Conservation (phyloP, 1,284 basidiomycete species). For the Rhodotorula glutinis region DNA sequence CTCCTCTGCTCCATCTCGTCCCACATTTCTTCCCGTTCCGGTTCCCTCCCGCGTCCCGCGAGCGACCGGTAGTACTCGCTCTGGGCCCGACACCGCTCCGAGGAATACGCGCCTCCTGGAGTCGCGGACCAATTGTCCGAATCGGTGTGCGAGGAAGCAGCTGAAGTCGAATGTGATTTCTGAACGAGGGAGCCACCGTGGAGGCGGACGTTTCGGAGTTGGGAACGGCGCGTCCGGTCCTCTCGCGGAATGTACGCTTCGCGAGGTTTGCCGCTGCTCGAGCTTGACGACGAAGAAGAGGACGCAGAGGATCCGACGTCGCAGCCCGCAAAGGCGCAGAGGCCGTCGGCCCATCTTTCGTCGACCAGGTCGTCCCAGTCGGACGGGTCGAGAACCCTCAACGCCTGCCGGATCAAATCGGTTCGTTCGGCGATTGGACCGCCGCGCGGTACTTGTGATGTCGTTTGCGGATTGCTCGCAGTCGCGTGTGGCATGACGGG, state of each 20-base stretch:
- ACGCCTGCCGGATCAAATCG: not conserved
- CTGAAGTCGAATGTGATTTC: not conserved
- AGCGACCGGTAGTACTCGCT: slow-evolving; percentile 17
- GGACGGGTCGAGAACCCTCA: slow-evolving; percentile 1
- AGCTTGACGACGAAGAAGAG: not conserved
- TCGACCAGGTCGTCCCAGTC: slow-evolving; percentile 24
- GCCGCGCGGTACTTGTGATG: not conserved
- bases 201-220: slow-evolving; percentile 5
- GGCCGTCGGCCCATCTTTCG: slow-evolving; percentile 21
- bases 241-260: slow-evolving; percentile 8
- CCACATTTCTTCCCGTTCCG: slow-evolving; percentile 1
- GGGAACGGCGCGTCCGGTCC: not conserved
- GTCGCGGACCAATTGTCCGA: too few relatives aligned
- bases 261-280: not conserved
- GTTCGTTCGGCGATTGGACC: not conserved
- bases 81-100: slow-evolving; percentile 10
- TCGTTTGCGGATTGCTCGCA: not conserved
- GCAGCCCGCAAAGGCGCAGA: slow-evolving; percentile 28
- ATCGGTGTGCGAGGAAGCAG: not conserved
- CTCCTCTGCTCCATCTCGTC: slow-evolving; percentile 1
- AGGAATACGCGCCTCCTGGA: slow-evolving; percentile 24
- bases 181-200: slow-evolving; percentile 13
- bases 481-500: not conserved
- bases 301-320: not conserved
- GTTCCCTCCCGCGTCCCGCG: slow-evolving; percentile 14